These are phyloP conservation scores for Vanilla planifolia DNA, from an alignment of 106 monocot genomes.

Conservation along the genomic window DNA sequence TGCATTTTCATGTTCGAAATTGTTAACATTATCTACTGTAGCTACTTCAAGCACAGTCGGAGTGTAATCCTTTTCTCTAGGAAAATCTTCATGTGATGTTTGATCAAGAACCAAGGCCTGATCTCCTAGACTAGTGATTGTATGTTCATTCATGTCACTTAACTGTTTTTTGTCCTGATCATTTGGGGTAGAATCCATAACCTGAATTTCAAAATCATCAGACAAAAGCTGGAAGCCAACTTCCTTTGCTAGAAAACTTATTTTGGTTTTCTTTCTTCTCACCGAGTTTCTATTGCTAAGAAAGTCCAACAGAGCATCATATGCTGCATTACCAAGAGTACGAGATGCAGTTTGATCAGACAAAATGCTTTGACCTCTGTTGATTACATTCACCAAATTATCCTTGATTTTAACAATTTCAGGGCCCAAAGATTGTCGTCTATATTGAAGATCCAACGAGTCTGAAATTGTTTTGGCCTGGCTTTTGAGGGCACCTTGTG, in stretches of 20 bases:
- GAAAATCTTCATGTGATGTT: constrained; percentile 10
- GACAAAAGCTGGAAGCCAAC: constrained; percentile 85
- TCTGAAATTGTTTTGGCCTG: constrained; percentile 15
- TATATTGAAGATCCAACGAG: neutral
- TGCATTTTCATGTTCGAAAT: constrained; percentile 15
- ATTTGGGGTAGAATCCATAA: constrained; percentile 27
- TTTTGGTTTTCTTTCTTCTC: constrained; percentile 47
- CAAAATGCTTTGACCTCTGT: constrained; percentile 39
- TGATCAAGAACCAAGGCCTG: constrained; percentile 12
- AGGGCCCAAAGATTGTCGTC: constrained; percentile 13
- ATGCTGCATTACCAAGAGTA: constrained; percentile 23
- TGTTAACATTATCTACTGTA: constrained; percentile 19
- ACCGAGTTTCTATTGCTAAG: constrained; percentile 39
- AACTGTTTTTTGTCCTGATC: constrained; percentile 17
- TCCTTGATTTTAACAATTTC: constrained; percentile 42
- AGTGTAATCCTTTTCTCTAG: constrained; percentile 6
- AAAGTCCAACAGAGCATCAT: constrained; percentile 47
- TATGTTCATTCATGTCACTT: constrained; percentile 4
- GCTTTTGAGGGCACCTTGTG: constrained; percentile 6
- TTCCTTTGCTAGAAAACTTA: constrained; percentile 83
- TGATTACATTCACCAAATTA: constrained; percentile 48
- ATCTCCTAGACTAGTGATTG: constrained; percentile 5
- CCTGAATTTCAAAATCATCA: constrained; percentile 80
- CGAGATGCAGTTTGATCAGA: constrained; percentile 14
- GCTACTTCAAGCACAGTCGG: constrained; percentile 3